A percentile compares a stretch with the other conserved stretches of the same genome.
Evolutionary conservation across 2,329 filamentous ascomycete genomes (phyloP).

Genomic region (Cordyceps militaris): DNA sequence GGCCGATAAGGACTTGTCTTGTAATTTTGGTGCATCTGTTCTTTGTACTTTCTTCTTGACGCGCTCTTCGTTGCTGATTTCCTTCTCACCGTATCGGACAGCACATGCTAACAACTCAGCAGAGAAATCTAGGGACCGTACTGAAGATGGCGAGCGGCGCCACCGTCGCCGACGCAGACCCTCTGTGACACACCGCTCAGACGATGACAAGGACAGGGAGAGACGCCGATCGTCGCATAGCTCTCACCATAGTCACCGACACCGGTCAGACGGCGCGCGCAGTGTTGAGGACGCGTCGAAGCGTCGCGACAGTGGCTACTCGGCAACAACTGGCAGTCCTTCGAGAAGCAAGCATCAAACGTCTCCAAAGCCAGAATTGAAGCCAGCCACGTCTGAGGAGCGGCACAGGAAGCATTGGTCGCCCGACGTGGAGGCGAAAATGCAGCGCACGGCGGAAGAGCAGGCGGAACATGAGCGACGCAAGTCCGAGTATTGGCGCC

Average conservation of each 20-base stretch:
- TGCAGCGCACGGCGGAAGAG: conserved; percentile 38
- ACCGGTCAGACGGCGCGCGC: conserved; percentile 30
- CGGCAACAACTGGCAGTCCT: conserved; percentile 32
- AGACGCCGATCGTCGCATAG: conserved; percentile 22
- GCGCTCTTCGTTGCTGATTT: not conserved
- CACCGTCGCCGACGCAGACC: not conserved
- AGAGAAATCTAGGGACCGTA: conserved; percentile 6
- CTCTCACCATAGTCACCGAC: conserved; percentile 28
- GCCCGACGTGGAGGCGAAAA: not conserved
- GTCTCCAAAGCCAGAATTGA: conserved; percentile 32
- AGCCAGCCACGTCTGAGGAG: not conserved
- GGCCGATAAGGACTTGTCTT: not conserved
- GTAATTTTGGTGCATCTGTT: conserved; percentile 1
- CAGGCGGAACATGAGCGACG: conserved; percentile 43
- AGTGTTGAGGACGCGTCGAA: conserved; percentile 28
- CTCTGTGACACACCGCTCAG: not conserved
- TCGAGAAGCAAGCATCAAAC: conserved; percentile 33
- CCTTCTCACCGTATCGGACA: not conserved
- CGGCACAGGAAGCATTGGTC: not conserved
- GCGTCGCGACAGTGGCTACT: conserved; percentile 40
- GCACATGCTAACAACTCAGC: not conserved
- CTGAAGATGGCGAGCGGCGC: not conserved
- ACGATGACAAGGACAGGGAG: conserved; percentile 16
- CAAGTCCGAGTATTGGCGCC: conserved; percentile 34
- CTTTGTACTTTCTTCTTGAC: not conserved